These are phyloP conservation scores for Suillus variegatus DNA, from an alignment of 768 basidiomycete genomes.

Conservation along the genomic window DNA sequence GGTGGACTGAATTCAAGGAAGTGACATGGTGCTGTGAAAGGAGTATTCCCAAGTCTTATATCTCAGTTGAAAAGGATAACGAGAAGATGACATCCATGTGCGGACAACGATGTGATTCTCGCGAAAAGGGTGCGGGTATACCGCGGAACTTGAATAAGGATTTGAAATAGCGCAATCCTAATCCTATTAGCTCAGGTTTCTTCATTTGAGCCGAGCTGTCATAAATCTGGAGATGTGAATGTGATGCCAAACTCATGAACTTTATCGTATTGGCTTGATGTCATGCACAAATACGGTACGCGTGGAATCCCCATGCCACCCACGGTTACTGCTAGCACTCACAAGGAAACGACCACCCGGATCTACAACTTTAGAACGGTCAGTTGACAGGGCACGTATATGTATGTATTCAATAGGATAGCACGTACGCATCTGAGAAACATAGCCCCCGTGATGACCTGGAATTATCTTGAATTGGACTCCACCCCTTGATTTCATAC, in stretches of 20 bases:
- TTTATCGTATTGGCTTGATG: conserved; percentile 52
- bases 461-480: conserved; percentile 94
- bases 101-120: conserved; percentile 18
- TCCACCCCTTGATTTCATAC: conserved; percentile 61
- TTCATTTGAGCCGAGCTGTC: conserved; percentile 14
- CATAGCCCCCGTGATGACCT: conserved; percentile 92
- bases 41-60: conserved; percentile 29
- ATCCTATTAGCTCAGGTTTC: conserved; percentile 20
- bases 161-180: conserved; percentile 35
- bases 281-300: conserved; percentile 90
- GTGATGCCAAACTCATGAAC: conserved; percentile 16
- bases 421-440: conserved; percentile 88
- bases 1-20: conserved; percentile 9
- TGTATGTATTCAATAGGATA: conserved; percentile 12
- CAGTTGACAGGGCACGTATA: conserved; percentile 23
- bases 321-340: conserved; percentile 91
- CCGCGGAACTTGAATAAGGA: conserved; percentile 33
- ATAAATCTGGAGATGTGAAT: conserved; percentile 22
- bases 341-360: conserved; percentile 81
- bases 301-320: conserved; percentile 92
- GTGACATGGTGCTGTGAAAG: conserved; percentile 21
- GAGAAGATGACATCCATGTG: conserved; percentile 30
- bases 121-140: conserved; percentile 28
- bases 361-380: conserved; percentile 70
- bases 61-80: conserved; percentile 30